Percentiles rank a stretch among this genome's conserved stretches.
phyloP scores from a whole-genome alignment of 1,139 yeast genomes.

The Pichia inconspicua region DNA sequence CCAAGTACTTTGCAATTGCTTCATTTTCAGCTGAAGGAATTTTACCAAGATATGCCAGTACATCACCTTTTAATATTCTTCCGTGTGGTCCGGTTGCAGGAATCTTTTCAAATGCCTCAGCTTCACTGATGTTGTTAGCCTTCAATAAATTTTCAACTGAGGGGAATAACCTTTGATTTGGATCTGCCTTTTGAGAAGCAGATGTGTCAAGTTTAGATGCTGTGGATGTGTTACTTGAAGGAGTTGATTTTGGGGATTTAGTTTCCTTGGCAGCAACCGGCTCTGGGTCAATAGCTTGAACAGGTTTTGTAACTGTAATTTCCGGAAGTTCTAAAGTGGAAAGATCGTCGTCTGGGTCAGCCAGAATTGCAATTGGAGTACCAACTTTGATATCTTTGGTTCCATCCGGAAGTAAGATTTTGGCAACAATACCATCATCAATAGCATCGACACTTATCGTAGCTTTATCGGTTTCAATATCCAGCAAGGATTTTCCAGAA shows the following conservation, averaged over 20 bases:
- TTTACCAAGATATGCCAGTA: conserved; percentile 71
- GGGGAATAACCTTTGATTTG: conserved; percentile 64
- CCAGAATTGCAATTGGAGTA: conserved; percentile 74
- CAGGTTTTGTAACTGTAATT: conserved; percentile 23
- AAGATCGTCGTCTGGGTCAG: conserved; percentile 83
- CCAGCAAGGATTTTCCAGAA: conserved; percentile 83
- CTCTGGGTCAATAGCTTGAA: conserved; percentile 11
- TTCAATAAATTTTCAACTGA: conserved; percentile 67
- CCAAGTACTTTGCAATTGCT: conserved; percentile 48
- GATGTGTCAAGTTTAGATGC: conserved; percentile 21
- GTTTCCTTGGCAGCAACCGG: conserved; percentile 25
- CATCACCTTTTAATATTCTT: conserved; percentile 82
- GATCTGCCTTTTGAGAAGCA: conserved; percentile 38
- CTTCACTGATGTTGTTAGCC: conserved; percentile 51
- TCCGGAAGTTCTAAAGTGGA: conserved; percentile 54
- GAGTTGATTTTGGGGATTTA: neutral
- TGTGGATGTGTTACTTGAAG: neutral
- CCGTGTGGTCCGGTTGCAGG: conserved; percentile 88
- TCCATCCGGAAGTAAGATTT: conserved; percentile 66
- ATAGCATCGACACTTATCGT: conserved; percentile 89
- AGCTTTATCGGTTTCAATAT: conserved; percentile 91
- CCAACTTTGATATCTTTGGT: conserved; percentile 80
- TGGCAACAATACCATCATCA: conserved; percentile 85
- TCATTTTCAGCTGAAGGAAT: conserved; percentile 50
- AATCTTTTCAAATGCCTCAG: conserved; percentile 64